phyloP scores from a whole-genome alignment of 2,329 filamentous ascomycete genomes.

The Claviceps arundinis region DNA sequence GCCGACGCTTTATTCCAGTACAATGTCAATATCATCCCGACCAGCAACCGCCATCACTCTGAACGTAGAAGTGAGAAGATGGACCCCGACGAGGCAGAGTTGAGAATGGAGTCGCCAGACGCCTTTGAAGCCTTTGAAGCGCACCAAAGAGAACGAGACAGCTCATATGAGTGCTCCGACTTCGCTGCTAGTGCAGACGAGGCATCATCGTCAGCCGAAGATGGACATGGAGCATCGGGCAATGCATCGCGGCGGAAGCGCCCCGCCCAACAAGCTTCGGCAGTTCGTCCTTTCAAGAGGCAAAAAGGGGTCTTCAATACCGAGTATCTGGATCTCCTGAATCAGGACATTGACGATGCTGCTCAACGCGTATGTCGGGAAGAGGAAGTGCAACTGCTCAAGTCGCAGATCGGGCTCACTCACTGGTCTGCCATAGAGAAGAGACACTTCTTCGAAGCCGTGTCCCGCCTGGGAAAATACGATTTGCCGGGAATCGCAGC shows the following conservation, averaged over 20 bases:
- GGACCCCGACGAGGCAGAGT: slow-evolving; percentile 15
- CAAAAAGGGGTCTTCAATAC: slow-evolving; percentile 28
- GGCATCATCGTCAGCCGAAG: not conserved
- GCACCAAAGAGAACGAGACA: not conserved
- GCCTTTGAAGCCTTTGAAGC: not conserved
- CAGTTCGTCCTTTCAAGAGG: slow-evolving; percentile 29
- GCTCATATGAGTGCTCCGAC: slow-evolving; percentile 1
- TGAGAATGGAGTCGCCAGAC: not conserved
- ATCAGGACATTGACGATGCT: slow-evolving; percentile 44
- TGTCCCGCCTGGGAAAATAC: slow-evolving; percentile 51
- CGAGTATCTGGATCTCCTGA: slow-evolving; percentile 38
- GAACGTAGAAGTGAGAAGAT: slow-evolving; percentile 12
- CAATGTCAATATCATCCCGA: slow-evolving; percentile 15
- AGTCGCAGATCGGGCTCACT: slow-evolving; percentile 52
- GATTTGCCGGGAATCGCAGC: slow-evolving; percentile 48
- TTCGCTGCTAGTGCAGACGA: not conserved
- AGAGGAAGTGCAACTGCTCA: slow-evolving; percentile 20
- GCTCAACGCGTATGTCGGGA: slow-evolving; percentile 22
- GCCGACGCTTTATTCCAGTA: slow-evolving; percentile 9
- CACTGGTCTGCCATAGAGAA: slow-evolving; percentile 64
- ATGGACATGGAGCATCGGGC: slow-evolving; percentile 1
- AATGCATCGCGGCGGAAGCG: slow-evolving; percentile 17
- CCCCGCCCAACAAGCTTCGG: slow-evolving; percentile 12
- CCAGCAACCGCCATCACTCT: slow-evolving; percentile 8
- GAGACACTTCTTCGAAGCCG: slow-evolving; percentile 48